Evolutionary conservation across 1,284 basidiomycete genomes (phyloP).

Genomic region (Fistulinella cinereoalba): DNA sequence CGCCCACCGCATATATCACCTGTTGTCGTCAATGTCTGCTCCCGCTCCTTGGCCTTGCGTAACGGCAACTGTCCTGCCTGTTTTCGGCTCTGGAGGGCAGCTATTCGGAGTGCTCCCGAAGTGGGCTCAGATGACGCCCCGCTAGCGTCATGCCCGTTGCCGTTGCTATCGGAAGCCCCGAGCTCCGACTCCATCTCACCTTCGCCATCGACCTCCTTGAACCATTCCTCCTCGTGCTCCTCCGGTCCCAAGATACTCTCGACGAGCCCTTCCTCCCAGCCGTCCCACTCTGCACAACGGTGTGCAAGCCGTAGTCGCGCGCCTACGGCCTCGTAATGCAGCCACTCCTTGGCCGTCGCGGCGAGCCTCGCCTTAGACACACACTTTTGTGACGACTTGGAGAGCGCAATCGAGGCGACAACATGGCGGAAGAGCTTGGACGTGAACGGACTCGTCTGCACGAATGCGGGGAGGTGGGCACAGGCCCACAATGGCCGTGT

Average conservation of each 20-base stretch:
- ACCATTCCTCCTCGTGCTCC: slow-evolving; percentile 69
- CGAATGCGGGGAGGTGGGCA: slow-evolving; percentile 75
- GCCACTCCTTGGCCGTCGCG: slow-evolving; percentile 62
- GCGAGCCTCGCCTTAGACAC: slow-evolving; percentile 23
- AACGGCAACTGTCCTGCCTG: slow-evolving; percentile 43
- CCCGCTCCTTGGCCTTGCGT: slow-evolving; percentile 53
- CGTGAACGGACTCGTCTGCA: slow-evolving; percentile 70
- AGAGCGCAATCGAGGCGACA: slow-evolving; percentile 40
- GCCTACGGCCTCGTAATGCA: slow-evolving; percentile 64
- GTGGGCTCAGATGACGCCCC: slow-evolving; percentile 13
- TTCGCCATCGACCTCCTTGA: slow-evolving; percentile 43
- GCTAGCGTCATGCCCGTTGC: not conserved
- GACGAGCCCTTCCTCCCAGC: slow-evolving; percentile 80
- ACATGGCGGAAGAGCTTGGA: slow-evolving; percentile 65
- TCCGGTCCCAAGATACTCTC: slow-evolving; percentile 68
- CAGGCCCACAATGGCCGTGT: slow-evolving; percentile 78
- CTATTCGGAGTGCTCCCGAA: slow-evolving; percentile 16
- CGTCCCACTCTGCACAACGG: slow-evolving; percentile 78
- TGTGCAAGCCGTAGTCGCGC: slow-evolving; percentile 68
- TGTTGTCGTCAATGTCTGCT: slow-evolving; percentile 62
- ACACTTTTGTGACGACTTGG: slow-evolving; percentile 21
- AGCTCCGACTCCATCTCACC: slow-evolving; percentile 29
- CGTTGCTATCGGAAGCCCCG: slow-evolving; percentile 5
- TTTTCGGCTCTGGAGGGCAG: slow-evolving; percentile 28
- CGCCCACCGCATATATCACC: slow-evolving; percentile 74